Evolutionary conservation across 1,284 basidiomycete species (phyloP).

Genomic region (Xerocomus alliaceus): DNA sequence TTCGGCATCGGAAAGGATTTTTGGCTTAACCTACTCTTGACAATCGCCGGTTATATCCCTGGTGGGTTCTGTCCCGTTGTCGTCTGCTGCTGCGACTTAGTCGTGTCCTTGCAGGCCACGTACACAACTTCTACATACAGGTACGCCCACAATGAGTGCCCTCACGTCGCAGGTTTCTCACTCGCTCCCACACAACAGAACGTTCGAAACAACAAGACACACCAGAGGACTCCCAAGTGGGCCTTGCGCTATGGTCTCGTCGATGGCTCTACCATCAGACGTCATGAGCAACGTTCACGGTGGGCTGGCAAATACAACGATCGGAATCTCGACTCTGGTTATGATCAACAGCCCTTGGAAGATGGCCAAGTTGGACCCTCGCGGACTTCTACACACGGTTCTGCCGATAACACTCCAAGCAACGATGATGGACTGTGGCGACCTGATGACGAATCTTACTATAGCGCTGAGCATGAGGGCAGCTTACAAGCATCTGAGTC

Average conservation of each 20-base stretch:
- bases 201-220: slow-evolving; percentile 93
- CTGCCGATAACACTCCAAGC: slow-evolving; percentile 35
- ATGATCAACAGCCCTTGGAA: slow-evolving; percentile 75
- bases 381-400: slow-evolving; percentile 15
- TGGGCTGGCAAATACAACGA: slow-evolving; percentile 90
- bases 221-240: slow-evolving; percentile 93
- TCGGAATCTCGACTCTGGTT: slow-evolving; percentile 74
- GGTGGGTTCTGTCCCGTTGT: slow-evolving; percentile 53
- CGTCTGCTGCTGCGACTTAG: slow-evolving; percentile 10
- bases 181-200: slow-evolving; percentile 59
- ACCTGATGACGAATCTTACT: slow-evolving; percentile 75
- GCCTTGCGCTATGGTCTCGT: slow-evolving; percentile 88
- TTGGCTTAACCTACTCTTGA: slow-evolving; percentile 89
- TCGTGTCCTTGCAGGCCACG: slow-evolving; percentile 63
- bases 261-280: slow-evolving; percentile 75
- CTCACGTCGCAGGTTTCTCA: slow-evolving; percentile 11
- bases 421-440: slow-evolving; percentile 66
- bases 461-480: slow-evolving; percentile 54
- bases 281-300: slow-evolving; percentile 79
- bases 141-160: slow-evolving; percentile 44
- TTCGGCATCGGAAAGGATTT: slow-evolving; percentile 95
- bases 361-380: slow-evolving; percentile 68
- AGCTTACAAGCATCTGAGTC: slow-evolving; percentile 41
- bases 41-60: slow-evolving; percentile 89
- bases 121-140: slow-evolving; percentile 92